Evolutionary conservation across 192 early-diverging fungal genomes (phyloP), one percentile per base, ranked within the genome.

Genomic region (Coemansia pectinata): DNA sequence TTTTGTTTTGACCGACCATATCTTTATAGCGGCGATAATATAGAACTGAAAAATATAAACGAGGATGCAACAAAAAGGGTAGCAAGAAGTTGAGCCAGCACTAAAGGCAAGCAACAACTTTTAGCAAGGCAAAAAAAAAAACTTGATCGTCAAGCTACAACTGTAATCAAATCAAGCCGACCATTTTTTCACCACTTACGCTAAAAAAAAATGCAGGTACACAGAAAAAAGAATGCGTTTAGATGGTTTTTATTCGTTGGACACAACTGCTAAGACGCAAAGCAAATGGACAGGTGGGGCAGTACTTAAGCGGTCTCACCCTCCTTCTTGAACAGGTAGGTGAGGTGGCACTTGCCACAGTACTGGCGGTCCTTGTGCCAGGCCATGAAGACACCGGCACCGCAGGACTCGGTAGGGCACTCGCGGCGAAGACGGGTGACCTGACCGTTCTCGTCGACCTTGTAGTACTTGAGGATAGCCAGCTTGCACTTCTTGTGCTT

Each of bases 401-500:
- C 97, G 87, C 97, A 99, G 62, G 93, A 92, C 73, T 86, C 88
- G 86, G 79, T 92, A 78, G 97, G 96, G 89, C 97, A 99, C 90
- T 99, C 97, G 80, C 97, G 95, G 71, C 96, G 91, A 62, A 99
- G 94, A 88, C 96, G 93, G 74, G 96, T 97, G 85, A 99, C 91
- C 90, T 96, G 96, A 73, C 95, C 95, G 80, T 91, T 89, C 77
- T 91, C 90, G 65, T 99, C 97, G 62, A 99, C 96, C 92, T 99
- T 96, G 91, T 98, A 99, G 92, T 90, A 97, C 91, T 98, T 96
- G 83, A 99, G 90, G 73, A 98, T 93, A 39, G 96, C 94, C 76
- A 99, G 87, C 90, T 99, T 99, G 83, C 98, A 95, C 90, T 98
- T 98, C 91, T 94, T 95, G 83, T 90, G 88, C 94, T 98, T 98